phyloP scores from a whole-genome alignment of 2,329 filamentous ascomycete species.

The Fusarium burgessii region DNA sequence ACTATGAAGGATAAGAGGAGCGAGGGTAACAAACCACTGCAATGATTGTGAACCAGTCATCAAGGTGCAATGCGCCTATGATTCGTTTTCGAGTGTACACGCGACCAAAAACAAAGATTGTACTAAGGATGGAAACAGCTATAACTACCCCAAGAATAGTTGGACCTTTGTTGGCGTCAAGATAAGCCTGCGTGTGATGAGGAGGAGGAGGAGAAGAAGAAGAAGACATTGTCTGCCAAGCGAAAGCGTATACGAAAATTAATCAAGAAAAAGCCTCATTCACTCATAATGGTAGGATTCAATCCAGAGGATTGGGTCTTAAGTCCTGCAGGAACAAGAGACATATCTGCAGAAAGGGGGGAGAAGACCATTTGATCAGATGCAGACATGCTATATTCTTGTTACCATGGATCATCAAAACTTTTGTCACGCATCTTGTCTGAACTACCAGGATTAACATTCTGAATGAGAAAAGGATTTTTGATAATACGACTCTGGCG shows the following conservation, averaged over 20 bases:
- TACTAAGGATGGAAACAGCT: conserved; percentile 24
- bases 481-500: neutral
- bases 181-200: conserved; percentile 18
- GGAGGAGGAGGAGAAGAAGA: conserved; percentile 5
- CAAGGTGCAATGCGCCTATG: conserved; percentile 20
- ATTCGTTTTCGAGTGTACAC: conserved; percentile 32
- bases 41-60: conserved; percentile 32
- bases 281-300: neutral
- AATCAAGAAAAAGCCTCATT: neutral
- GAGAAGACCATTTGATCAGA: neutral
- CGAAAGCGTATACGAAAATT: neutral
- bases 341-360: neutral
- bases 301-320: neutral
- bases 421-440: neutral
- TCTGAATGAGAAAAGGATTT: neutral
- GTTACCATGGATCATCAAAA: neutral
- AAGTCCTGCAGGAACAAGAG: neutral
- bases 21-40: conserved; percentile 9
- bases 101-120: conserved; percentile 19
- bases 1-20: accelerated
- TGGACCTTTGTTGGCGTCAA: conserved; percentile 31
- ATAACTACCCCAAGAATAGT: conserved; percentile 21
- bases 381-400: neutral
- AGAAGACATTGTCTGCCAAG: conserved; percentile 2
- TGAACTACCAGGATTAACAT: neutral